These are phyloP conservation scores for Tricholoma furcatifolium DNA, from an alignment of 768 basidiomycete species.

Conservation along the genomic window DNA sequence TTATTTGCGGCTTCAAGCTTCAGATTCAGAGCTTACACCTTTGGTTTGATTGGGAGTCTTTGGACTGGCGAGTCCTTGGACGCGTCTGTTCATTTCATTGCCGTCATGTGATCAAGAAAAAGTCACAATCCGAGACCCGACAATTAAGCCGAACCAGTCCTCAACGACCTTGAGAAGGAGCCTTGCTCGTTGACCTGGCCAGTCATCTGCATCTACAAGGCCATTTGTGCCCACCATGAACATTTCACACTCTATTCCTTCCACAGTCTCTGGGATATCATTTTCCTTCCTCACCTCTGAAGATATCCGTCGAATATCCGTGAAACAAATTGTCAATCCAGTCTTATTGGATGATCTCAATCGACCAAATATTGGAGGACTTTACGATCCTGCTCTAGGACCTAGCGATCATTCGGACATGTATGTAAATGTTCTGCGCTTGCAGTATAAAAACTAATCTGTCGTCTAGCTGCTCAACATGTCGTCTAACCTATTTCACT, in stretches of 20 bases:
- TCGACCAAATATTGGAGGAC: slow-evolving; percentile 84
- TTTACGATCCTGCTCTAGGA: slow-evolving; percentile 95
- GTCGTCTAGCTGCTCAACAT: slow-evolving; percentile 80
- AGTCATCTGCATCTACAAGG: slow-evolving; percentile 2
- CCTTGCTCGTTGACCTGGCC: slow-evolving; percentile 11
- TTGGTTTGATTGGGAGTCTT: no score
- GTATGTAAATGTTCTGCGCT: slow-evolving; percentile 47
- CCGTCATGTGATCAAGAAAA: slow-evolving; percentile 28
- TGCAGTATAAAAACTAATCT: slow-evolving; percentile 11
- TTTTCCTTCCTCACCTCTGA: slow-evolving; percentile 90
- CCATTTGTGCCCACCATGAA: slow-evolving; percentile 59
- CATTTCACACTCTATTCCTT: slow-evolving; percentile 85
- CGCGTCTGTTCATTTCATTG: no score
- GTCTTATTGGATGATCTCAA: slow-evolving; percentile 92
- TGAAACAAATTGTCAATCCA: slow-evolving; percentile 95
- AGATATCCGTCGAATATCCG: slow-evolving; percentile 92
- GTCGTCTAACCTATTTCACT: slow-evolving; percentile 86
- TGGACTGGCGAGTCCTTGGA: no score
- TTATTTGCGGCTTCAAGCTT: no score
- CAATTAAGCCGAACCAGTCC: slow-evolving; percentile 1
- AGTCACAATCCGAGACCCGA: slow-evolving; percentile 23
- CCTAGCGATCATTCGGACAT: slow-evolving; percentile 88
- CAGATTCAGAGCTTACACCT: no score
- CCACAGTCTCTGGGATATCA: slow-evolving; percentile 78
- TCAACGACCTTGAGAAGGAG: background rate